Conservation (phyloP, 1,284 basidiomycete species). For the Naganishia liquefaciens region DNA sequence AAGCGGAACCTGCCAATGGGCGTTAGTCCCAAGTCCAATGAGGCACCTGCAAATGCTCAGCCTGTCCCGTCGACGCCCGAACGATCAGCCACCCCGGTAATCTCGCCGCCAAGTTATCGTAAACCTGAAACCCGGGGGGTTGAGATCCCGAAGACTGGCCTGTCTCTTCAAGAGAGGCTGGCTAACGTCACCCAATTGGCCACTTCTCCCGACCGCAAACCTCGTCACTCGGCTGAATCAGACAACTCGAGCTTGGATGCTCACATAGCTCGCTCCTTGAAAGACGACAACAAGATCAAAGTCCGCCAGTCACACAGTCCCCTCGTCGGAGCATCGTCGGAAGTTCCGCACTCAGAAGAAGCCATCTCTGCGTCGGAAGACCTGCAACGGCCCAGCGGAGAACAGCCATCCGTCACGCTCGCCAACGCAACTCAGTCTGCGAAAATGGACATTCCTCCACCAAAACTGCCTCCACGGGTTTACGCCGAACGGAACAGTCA, state of each 20-base stretch:
- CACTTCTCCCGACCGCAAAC: constrained; percentile 16
- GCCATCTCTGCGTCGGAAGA: too few relatives aligned
- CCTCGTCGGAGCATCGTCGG: too few relatives aligned
- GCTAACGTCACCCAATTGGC: constrained; percentile 22
- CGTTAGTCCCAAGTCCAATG: neutral
- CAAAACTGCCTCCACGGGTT: too few relatives aligned
- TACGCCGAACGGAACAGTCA: too few relatives aligned
- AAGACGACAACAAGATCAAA: neutral
- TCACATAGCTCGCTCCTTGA: neutral
- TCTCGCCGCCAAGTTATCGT: neutral
- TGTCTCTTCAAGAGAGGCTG: constrained; percentile 17
- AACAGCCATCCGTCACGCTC: too few relatives aligned
- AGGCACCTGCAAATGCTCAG: neutral
- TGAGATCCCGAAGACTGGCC: constrained; percentile 9
- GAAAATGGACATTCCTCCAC: too few relatives aligned
- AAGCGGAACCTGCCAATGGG: constrained; percentile 38
- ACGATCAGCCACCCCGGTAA: neutral
- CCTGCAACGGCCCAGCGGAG: too few relatives aligned
- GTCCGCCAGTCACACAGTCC: too few relatives aligned
- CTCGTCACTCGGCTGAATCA: constrained; percentile 10
- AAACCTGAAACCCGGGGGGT: neutral
- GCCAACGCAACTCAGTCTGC: too few relatives aligned
- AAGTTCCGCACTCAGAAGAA: neutral
- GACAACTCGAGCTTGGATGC: neutral
- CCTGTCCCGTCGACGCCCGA: neutral